phyloP scores from a whole-genome alignment of 345 rosid species.

The Lepidium aucheri region DNA sequence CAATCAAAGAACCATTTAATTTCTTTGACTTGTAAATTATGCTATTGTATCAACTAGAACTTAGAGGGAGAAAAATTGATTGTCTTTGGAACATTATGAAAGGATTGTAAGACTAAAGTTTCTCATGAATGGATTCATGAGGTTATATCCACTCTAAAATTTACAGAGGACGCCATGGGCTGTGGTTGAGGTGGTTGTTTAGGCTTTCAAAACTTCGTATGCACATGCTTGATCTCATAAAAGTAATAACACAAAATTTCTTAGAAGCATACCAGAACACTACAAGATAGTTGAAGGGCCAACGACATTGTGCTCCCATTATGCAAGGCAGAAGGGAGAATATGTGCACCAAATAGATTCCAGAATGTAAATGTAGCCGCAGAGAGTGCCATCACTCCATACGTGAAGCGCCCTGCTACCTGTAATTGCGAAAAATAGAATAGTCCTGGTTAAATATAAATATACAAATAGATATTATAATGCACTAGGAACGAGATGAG shows the following conservation, averaged over 20 bases:
- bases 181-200: not conserved
- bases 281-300: constrained; percentile 93
- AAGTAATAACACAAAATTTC: not conserved
- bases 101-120: too few relatives aligned
- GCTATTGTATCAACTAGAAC: not conserved
- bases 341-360: constrained; percentile 63
- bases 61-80: not conserved
- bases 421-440: constrained; percentile 17
- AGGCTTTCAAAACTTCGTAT: not conserved
- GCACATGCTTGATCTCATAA: not conserved
- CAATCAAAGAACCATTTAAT: not conserved
- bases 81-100: not conserved
- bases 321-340: constrained; percentile 51
- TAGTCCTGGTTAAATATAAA: not conserved
- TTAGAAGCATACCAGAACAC: constrained; percentile 67
- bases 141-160: not conserved
- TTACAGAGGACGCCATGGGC: not conserved
- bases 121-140: too few relatives aligned
- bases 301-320: constrained; percentile 74
- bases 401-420: constrained; percentile 94
- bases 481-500: constrained; percentile 14
- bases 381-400: constrained; percentile 97
- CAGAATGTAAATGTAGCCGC: constrained; percentile 89
- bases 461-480: not conserved
- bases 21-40: not conserved